Percentiles rank a stretch among this genome's conserved stretches.
Conservation (phyloP, 2,329 filamentous ascomycete species). For the Leptographium lundbergii region DNA sequence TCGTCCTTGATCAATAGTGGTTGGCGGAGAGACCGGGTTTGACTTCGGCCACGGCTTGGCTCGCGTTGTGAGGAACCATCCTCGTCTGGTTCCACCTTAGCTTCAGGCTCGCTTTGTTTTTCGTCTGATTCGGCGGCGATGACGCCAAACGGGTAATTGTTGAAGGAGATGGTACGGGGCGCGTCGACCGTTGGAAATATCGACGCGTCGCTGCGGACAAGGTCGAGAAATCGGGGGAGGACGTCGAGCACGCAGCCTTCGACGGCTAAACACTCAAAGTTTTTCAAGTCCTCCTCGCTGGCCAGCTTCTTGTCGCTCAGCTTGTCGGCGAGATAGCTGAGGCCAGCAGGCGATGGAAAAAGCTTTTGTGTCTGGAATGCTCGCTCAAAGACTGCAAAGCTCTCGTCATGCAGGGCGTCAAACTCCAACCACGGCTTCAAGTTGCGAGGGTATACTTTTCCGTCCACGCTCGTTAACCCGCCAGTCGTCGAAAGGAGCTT, state of each 20-base stretch:
- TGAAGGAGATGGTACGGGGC: background rate
- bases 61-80: background rate
- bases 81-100: background rate
- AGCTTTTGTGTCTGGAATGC: background rate
- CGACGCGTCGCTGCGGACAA: slow-evolving; percentile 6
- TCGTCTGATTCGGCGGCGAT: slow-evolving; percentile 3
- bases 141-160: slow-evolving; percentile 4
- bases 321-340: background rate
- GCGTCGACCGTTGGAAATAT: background rate
- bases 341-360: slow-evolving; percentile 1
- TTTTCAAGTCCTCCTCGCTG: slow-evolving; percentile 4
- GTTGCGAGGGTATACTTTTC: slow-evolving; percentile 3
- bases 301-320: slow-evolving; percentile 1
- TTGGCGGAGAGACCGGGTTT: background rate
- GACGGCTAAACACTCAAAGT: slow-evolving; percentile 5
- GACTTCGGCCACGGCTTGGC: background rate
- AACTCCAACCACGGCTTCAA: slow-evolving; percentile 3
- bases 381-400: background rate
- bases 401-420: background rate
- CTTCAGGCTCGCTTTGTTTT: background rate
- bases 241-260: slow-evolving; percentile 5
- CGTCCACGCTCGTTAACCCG: background rate
- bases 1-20: background rate
- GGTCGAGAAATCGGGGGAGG: background rate
- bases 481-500: background rate